phyloP scores from a whole-genome alignment of 2,329 filamentous ascomycete genomes.

The Teratosphaeria epicoccoides region DNA sequence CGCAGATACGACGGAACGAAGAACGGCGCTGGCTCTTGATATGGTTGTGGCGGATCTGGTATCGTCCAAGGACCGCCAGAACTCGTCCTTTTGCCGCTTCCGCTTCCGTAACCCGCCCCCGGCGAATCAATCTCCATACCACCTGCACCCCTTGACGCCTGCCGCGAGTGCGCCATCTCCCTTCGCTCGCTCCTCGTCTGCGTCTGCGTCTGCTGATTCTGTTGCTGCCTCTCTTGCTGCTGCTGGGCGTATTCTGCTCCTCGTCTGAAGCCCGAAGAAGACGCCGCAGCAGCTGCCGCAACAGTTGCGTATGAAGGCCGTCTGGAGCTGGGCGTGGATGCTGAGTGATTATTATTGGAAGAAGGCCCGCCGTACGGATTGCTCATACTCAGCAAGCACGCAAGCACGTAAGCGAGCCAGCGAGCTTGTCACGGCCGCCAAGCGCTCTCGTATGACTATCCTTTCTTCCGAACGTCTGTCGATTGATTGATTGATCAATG shows the following conservation, averaged over 20 bases:
- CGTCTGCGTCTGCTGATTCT: not conserved
- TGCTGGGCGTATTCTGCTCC: conserved; percentile 13
- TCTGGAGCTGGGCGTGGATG: conserved; percentile 23
- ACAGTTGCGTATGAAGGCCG: conserved; percentile 54
- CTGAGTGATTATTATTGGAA: conserved; percentile 5
- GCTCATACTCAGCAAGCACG: conserved; percentile 26
- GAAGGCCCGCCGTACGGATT: conserved; percentile 32
- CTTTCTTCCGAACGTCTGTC: not conserved
- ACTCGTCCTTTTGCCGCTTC: conserved; percentile 2
- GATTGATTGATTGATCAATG: not conserved
- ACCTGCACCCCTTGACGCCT: conserved; percentile 1
- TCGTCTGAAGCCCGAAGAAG: not conserved
- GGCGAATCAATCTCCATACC: conserved; percentile 11
- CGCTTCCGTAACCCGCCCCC: not conserved
- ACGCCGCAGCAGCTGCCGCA: conserved; percentile 25
- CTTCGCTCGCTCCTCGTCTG: conserved; percentile 2
- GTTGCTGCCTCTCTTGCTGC: conserved; percentile 23
- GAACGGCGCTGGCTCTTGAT: conserved; percentile 38
- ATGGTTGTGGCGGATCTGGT: not conserved
- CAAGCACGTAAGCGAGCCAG: not conserved
- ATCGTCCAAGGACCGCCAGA: not conserved
- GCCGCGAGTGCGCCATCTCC: conserved; percentile 5
- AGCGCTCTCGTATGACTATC: not conserved
- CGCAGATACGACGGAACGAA: conserved; percentile 78
- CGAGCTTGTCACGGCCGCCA: not conserved